Conservation (phyloP, 2,329 filamentous ascomycete species). For the Metarhizium sp. region DNA sequence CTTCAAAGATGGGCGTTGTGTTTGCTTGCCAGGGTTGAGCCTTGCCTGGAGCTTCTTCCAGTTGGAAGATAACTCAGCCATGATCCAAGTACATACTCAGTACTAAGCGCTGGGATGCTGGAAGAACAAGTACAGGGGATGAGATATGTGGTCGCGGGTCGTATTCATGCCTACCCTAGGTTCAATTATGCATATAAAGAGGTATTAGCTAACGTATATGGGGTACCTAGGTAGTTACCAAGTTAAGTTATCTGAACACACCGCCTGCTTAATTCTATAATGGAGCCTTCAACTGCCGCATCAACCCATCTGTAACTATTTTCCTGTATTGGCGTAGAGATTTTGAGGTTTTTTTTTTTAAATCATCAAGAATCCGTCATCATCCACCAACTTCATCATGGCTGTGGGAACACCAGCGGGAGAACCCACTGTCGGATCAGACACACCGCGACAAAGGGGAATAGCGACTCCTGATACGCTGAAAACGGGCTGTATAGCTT, state of each 20-base stretch:
- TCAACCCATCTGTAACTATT: neutral
- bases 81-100: slow-evolving; percentile 9
- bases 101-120: neutral
- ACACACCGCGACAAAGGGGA: slow-evolving; percentile 58
- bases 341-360: too few relatives aligned
- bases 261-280: neutral
- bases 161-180: too few relatives aligned
- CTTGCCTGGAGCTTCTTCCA: slow-evolving; percentile 70
- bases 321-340: too few relatives aligned
- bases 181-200: neutral
- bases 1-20: slow-evolving; percentile 28
- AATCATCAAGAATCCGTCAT: neutral
- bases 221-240: neutral
- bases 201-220: neutral
- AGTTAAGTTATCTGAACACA: neutral
- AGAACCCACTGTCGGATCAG: slow-evolving; percentile 46
- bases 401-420: slow-evolving; percentile 37
- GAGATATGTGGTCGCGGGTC: neutral
- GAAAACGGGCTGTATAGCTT: slow-evolving; percentile 49
- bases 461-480: slow-evolving; percentile 79
- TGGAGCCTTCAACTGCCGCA: neutral
- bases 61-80: slow-evolving; percentile 52
- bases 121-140: neutral
- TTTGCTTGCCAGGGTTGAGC: slow-evolving; percentile 35
- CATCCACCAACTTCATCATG: slow-evolving; percentile 34